phyloP scores from a whole-genome alignment of 345 rosid species.

The Ceriops tagal region DNA sequence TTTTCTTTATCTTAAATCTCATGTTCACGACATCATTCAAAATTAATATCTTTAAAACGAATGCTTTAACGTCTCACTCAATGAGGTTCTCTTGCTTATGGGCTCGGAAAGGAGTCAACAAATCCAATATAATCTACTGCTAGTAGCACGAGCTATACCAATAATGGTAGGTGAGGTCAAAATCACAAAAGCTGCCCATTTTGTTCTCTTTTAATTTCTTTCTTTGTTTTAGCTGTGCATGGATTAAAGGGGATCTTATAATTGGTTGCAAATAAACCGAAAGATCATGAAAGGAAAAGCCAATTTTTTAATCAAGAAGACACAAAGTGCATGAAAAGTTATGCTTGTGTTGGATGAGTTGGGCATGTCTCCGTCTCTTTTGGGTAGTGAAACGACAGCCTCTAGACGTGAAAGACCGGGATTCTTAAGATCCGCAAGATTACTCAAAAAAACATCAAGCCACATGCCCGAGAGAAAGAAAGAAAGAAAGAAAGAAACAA shows the following conservation, averaged over 20 bases:
- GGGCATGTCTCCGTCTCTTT: conserved; percentile 4
- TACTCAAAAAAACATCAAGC: not conserved
- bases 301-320: conserved; percentile 7
- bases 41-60: too few relatives aligned
- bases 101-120: too few relatives aligned
- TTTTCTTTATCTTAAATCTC: too few relatives aligned
- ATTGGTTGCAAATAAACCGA: not conserved
- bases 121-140: not conserved
- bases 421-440: conserved; percentile 23
- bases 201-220: not conserved
- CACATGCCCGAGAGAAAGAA: not conserved
- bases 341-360: conserved; percentile 3
- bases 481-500: too few relatives aligned
- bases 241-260: not conserved
- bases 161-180: conserved; percentile 20
- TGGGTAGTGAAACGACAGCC: not conserved
- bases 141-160: not conserved
- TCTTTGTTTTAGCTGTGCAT: too few relatives aligned
- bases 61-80: too few relatives aligned
- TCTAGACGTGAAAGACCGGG: conserved; percentile 24
- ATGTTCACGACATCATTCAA: too few relatives aligned
- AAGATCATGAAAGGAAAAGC: not conserved
- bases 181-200: not conserved
- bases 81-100: too few relatives aligned
- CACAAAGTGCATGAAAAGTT: conserved; percentile 23